Percentiles rank a stretch among this genome's conserved stretches.
These are phyloP conservation scores for Chaetothyriales sp. DNA, from an alignment of 2,329 filamentous ascomycete species.

Conservation along the genomic window DNA sequence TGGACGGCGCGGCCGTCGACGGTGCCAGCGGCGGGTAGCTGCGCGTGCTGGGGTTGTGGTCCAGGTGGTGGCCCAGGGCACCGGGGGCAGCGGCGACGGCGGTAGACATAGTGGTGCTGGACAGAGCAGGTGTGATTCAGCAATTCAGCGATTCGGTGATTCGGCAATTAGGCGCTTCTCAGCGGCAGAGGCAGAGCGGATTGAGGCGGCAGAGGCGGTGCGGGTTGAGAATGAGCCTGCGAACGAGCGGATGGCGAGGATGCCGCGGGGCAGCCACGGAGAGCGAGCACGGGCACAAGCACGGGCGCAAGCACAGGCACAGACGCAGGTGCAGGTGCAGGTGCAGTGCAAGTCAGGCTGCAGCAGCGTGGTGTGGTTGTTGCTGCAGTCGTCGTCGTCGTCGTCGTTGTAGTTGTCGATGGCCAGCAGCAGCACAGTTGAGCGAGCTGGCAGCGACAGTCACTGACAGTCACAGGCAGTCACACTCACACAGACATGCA, in stretches of 20 bases:
- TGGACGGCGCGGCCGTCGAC: constrained; percentile 20
- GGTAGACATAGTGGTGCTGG: constrained; percentile 30
- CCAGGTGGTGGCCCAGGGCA: constrained; percentile 31
- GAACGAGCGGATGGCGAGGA: neutral
- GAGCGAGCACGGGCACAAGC: neutral
- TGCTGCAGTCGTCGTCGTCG: neutral
- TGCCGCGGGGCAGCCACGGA: neutral
- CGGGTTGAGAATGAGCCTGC: neutral
- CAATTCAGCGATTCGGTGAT: too few relatives aligned
- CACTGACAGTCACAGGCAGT: neutral
- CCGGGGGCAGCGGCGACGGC: constrained; percentile 33
- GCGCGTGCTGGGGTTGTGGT: constrained; percentile 33
- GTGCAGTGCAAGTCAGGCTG: neutral
- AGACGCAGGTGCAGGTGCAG: neutral
- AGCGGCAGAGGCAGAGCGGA: neutral
- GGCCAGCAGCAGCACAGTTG: neutral
- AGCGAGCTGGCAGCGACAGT: too few relatives aligned
- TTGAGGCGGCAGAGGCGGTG: too few relatives aligned
- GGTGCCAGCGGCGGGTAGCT: constrained; percentile 30
- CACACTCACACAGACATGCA: neutral
- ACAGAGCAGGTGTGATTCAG: neutral
- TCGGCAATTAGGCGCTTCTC: neutral
- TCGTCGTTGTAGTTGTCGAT: neutral
- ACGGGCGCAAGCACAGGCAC: neutral
- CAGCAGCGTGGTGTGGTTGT: neutral